A percentile compares a stretch with the other conserved stretches of the same genome.
Conservation (phyloP, 2,329 filamentous ascomycete genomes). For the Aspergillus luchuensis region DNA sequence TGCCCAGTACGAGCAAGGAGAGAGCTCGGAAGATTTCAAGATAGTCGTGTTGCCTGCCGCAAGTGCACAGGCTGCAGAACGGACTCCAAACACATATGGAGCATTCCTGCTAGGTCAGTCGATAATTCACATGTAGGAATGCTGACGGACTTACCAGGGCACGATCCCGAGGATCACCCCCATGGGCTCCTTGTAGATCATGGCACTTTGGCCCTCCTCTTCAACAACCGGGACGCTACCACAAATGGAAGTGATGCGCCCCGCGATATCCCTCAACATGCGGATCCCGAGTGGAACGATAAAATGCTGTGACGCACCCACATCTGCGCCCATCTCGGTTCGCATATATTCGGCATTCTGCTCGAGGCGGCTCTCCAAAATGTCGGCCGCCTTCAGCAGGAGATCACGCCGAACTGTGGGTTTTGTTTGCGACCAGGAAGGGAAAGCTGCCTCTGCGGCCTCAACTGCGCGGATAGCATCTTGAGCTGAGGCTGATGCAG, state of each 20-base stretch:
- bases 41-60: constrained; percentile 72
- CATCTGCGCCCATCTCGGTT: constrained; percentile 55
- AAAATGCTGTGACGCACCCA: constrained; percentile 34
- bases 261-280: constrained; percentile 54
- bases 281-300: constrained; percentile 34
- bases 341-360: constrained; percentile 63
- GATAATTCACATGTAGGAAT: background rate
- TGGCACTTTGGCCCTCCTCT: constrained; percentile 57
- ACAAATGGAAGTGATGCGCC: constrained; percentile 49
- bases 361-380: constrained; percentile 48
- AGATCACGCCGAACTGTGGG: constrained; percentile 66
- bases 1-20: constrained; percentile 63
- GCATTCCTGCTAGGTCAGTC: constrained; percentile 49
- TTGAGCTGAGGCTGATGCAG: constrained; percentile 54
- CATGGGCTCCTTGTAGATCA: constrained; percentile 72
- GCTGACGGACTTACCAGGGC: constrained; percentile 63
- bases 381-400: constrained; percentile 67
- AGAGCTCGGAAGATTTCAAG: constrained; percentile 69
- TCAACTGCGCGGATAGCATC: constrained; percentile 49
- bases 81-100: constrained; percentile 52
- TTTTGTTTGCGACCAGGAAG: constrained; percentile 65
- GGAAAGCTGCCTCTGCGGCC: constrained; percentile 66
- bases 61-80: constrained; percentile 62
- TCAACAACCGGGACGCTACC: constrained; percentile 53
- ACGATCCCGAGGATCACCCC: constrained; percentile 77